These are phyloP conservation scores for Phyllosticta capitalensis DNA, from an alignment of 2,329 filamentous ascomycete species.

Conservation along the genomic window DNA sequence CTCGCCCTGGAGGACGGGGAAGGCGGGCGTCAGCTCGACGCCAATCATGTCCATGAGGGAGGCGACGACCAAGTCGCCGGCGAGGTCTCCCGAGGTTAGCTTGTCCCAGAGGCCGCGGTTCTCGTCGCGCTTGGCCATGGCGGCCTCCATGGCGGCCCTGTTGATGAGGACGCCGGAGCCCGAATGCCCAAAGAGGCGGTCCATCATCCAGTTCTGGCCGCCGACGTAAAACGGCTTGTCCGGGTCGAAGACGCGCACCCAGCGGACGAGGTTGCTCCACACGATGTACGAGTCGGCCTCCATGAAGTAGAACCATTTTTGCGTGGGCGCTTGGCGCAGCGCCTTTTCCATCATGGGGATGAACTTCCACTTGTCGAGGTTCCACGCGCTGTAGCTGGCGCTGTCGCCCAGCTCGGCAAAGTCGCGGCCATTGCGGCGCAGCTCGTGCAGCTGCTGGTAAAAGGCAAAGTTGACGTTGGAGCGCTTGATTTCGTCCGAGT, in stretches of 20 bases:
- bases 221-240: slow-evolving; percentile 8
- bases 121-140: slow-evolving; percentile 2
- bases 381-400: slow-evolving; percentile 12
- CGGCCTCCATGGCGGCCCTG: not conserved
- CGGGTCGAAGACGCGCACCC: not conserved
- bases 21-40: slow-evolving; percentile 8
- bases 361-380: slow-evolving; percentile 50
- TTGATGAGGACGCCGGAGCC: slow-evolving; percentile 5
- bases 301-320: slow-evolving; percentile 11
- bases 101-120: slow-evolving; percentile 5
- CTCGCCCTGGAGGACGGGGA: slow-evolving; percentile 21
- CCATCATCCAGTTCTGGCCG: slow-evolving; percentile 7
- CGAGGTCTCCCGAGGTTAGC: slow-evolving; percentile 1
- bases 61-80: slow-evolving; percentile 5
- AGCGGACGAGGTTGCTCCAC: slow-evolving; percentile 7
- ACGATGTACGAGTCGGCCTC: slow-evolving; percentile 7
- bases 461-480: slow-evolving; percentile 43
- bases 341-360: slow-evolving; percentile 46
- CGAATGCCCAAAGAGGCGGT: slow-evolving; percentile 1
- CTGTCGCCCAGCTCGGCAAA: slow-evolving; percentile 18
- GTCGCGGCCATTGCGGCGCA: slow-evolving; percentile 36
- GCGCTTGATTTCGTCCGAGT: slow-evolving; percentile 29
- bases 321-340: slow-evolving; percentile 17
- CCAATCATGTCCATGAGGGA: slow-evolving; percentile 1
- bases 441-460: slow-evolving; percentile 40